A percentile compares a stretch with the other conserved stretches of the same genome.
These are phyloP conservation scores for Polychytrium aggregatum DNA, from an alignment of 192 early-diverging fungal species.

Conservation along the genomic window DNA sequence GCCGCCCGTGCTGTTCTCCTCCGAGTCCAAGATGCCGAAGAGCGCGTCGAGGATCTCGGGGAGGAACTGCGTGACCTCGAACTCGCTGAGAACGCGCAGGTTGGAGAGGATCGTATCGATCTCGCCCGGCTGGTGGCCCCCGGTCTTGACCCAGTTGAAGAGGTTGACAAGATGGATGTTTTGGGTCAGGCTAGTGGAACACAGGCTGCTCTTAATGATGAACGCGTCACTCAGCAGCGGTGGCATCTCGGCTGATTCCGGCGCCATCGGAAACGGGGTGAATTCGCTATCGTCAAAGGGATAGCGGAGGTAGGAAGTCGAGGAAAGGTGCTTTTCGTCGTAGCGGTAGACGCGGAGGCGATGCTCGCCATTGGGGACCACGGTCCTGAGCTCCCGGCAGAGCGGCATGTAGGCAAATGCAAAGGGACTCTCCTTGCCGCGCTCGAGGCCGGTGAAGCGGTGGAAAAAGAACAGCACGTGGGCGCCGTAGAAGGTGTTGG, in stretches of 20 bases:
- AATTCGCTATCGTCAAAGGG: too few relatives aligned
- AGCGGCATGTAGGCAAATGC: constrained; percentile 55
- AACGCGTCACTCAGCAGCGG: too few relatives aligned
- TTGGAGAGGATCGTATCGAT: constrained; percentile 17
- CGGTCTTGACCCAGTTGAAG: constrained; percentile 45
- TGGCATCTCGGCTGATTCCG: too few relatives aligned
- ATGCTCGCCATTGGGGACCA: constrained; percentile 50
- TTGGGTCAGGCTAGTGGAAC: constrained; percentile 57
- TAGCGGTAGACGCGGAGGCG: constrained; percentile 49
- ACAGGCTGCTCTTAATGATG: constrained; percentile 42
- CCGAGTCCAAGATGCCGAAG: constrained; percentile 42
- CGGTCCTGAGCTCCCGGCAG: constrained; percentile 28
- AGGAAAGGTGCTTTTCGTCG: constrained; percentile 30
- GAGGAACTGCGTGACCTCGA: constrained; percentile 62
- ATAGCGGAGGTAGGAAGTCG: too few relatives aligned
- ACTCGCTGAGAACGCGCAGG: constrained; percentile 33
- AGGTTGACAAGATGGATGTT: constrained; percentile 49
- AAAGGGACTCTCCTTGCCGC: constrained; percentile 31
- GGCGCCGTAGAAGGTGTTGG: constrained; percentile 37
- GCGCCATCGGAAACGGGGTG: too few relatives aligned
- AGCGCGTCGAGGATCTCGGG: constrained; percentile 49
- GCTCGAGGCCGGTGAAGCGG: constrained; percentile 20
- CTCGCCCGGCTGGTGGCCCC: constrained; percentile 10
- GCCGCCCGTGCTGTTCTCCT: constrained; percentile 7
- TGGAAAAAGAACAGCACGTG: constrained; percentile 52